A percentile compares a stretch with the other conserved stretches of the same genome.
Conservation (phyloP, 495 filamentous ascomycete genomes). For the Trichoderma orchidacearum region DNA sequence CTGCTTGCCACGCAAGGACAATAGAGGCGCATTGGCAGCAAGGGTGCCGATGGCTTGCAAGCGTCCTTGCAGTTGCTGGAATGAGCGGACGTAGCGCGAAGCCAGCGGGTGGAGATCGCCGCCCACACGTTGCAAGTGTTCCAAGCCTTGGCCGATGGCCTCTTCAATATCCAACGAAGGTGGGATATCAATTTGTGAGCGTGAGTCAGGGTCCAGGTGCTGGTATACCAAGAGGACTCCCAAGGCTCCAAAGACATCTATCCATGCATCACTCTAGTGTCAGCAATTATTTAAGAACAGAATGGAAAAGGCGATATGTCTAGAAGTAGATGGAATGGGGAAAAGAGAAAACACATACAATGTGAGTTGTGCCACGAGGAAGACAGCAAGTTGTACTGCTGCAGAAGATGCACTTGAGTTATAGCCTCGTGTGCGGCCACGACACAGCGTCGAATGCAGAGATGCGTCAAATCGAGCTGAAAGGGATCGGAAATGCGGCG, state of each 20-base stretch:
- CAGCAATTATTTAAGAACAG: no score
- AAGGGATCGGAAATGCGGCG: slow-evolving; percentile 4
- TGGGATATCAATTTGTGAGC: background rate
- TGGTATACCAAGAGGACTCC: slow-evolving; percentile 3
- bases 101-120: slow-evolving; percentile 3
- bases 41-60: background rate
- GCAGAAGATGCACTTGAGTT: background rate
- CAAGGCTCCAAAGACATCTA: slow-evolving; percentile 3
- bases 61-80: slow-evolving; percentile 4
- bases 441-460: slow-evolving; percentile 3
- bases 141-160: slow-evolving; percentile 2
- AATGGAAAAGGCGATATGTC: no score
- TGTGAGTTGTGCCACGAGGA: slow-evolving; percentile 6
- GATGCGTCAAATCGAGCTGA: slow-evolving; percentile 1
- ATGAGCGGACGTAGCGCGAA: slow-evolving; percentile 4
- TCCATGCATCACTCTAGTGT: background rate
- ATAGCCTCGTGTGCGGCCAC: slow-evolving; percentile 3
- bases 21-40: background rate
- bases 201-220: slow-evolving; percentile 1
- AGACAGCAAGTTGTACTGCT: background rate
- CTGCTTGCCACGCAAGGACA: background rate
- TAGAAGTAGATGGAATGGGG: background rate
- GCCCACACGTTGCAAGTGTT: slow-evolving; percentile 3
- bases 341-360: background rate
- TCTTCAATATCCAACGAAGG: background rate